Conservation (phyloP, 495 filamentous ascomycete genomes). For the Penicillium subrubescens region DNA sequence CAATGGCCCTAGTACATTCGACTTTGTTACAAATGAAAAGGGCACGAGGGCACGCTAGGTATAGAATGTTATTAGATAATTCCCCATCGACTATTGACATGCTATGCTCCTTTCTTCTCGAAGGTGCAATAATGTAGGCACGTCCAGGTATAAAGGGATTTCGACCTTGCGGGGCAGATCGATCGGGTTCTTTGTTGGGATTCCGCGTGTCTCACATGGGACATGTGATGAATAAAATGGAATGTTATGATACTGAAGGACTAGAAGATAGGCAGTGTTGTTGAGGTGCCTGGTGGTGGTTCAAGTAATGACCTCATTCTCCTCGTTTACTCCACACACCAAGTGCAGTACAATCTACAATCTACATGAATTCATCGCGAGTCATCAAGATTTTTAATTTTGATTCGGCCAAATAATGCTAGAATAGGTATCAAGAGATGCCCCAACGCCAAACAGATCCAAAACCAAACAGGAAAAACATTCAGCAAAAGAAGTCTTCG, state of each 20-base stretch:
- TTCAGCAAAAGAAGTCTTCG: slow-evolving; percentile 14
- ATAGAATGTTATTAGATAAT: slow-evolving; percentile 3
- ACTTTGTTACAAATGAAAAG: slow-evolving; percentile 3
- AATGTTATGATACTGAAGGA: not conserved
- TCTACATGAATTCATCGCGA: not conserved
- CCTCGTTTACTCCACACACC: not conserved
- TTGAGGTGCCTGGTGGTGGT: not conserved
- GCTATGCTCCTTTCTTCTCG: slow-evolving; percentile 5
- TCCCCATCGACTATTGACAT: slow-evolving; percentile 14
- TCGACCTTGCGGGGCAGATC: slow-evolving; percentile 18
- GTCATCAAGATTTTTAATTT: not conserved
- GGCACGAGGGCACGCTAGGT: not conserved
- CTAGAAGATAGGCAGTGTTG: not conserved
- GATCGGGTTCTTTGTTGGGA: slow-evolving; percentile 10
- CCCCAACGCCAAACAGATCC: slow-evolving; percentile 18
- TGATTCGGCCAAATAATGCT: slow-evolving; percentile 16
- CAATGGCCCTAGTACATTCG: not conserved
- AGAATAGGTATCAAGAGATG: slow-evolving; percentile 31
- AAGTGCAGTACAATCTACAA: too few species aligned
- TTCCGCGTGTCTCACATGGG: slow-evolving; percentile 24
- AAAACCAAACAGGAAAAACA: slow-evolving; percentile 1
- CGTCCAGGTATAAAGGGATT: slow-evolving; percentile 9
- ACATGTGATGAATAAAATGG: slow-evolving; percentile 21
- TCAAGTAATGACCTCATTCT: not conserved
- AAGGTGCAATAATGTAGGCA: slow-evolving; percentile 11